Evolutionary conservation across 495 filamentous ascomycete species (phyloP).

Genomic region (Aspergillus ellipticus): DNA sequence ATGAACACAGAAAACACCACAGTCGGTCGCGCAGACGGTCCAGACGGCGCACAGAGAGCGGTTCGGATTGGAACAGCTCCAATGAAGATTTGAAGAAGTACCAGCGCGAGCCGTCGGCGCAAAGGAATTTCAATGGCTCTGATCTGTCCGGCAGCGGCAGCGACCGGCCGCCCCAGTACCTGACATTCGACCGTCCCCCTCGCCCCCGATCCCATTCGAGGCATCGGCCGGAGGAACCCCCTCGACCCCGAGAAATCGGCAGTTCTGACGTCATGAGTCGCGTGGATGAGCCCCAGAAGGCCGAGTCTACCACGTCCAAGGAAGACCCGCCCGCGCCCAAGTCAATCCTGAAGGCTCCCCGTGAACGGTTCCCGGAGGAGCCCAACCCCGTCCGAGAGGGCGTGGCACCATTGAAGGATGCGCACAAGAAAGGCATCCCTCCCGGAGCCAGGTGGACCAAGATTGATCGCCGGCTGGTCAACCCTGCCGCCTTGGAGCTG

Average conservation of each 20-base stretch:
- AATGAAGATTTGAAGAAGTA: conserved; percentile 40
- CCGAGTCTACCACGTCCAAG: conserved; percentile 27
- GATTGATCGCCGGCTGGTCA: conserved; percentile 78
- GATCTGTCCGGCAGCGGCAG: conserved; percentile 16
- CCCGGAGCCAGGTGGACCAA: conserved; percentile 83
- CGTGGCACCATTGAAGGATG: conserved; percentile 83
- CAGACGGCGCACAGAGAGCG: conserved; percentile 25
- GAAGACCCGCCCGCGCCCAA: conserved; percentile 50
- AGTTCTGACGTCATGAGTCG: neutral
- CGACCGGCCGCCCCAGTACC: conserved; percentile 7
- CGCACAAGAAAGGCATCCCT: conserved; percentile 68
- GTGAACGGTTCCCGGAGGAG: conserved; percentile 74
- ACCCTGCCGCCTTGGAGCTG: conserved; percentile 71
- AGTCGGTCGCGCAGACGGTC: conserved; percentile 31
- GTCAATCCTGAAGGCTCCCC: conserved; percentile 69
- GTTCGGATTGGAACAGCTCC: conserved; percentile 31
- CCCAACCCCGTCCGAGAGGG: conserved; percentile 75
- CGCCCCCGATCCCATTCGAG: conserved; percentile 26
- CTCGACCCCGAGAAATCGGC: conserved; percentile 5
- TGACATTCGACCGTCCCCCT: conserved; percentile 9
- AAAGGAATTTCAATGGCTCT: conserved; percentile 16
- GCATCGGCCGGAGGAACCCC: conserved; percentile 16
- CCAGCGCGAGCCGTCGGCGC: conserved; percentile 28
- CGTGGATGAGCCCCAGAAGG: conserved; percentile 26
- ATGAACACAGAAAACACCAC: conserved; percentile 11